These are phyloP conservation scores for Penicillium antarcticum DNA, from an alignment of 495 filamentous ascomycete species.

Conservation along the genomic window DNA sequence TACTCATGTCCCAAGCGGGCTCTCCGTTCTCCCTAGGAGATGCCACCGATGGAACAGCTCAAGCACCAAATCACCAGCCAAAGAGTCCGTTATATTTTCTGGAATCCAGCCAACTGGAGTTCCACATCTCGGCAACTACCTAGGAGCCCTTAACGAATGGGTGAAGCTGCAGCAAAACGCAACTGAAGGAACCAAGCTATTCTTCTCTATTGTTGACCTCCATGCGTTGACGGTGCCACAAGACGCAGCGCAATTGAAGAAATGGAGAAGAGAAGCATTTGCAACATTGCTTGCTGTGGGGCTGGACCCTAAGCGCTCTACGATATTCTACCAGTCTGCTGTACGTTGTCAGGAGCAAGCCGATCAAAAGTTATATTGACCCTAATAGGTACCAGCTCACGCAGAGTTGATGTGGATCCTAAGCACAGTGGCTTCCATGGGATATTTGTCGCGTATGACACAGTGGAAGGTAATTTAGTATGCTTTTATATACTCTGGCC, in stretches of 20 bases:
- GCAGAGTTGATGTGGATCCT: conserved; percentile 94
- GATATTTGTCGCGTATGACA: conserved; percentile 90
- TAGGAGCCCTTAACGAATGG: conserved; percentile 90
- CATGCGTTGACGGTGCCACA: conserved; percentile 86
- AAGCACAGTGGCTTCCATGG: conserved; percentile 82
- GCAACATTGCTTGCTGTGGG: conserved; percentile 82
- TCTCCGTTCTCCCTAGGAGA: conserved; percentile 1
- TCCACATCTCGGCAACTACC: conserved; percentile 95
- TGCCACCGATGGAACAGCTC: conserved; percentile 14
- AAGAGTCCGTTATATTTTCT: conserved; percentile 64
- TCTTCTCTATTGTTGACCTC: conserved; percentile 87
- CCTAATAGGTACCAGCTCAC: conserved; percentile 66
- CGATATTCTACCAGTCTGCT: conserved; percentile 80
- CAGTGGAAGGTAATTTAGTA: conserved; percentile 80
- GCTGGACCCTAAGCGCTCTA: conserved; percentile 67
- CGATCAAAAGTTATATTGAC: conserved; percentile 12
- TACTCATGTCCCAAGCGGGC: neutral
- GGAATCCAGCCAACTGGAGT: conserved; percentile 95
- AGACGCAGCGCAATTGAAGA: conserved; percentile 50
- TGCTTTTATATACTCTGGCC: neutral
- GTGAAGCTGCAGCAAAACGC: conserved; percentile 68
- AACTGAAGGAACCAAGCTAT: conserved; percentile 50
- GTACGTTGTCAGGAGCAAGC: conserved; percentile 34
- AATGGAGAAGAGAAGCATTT: conserved; percentile 68
- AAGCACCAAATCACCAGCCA: conserved; percentile 2